phyloP scores from a whole-genome alignment of 768 basidiomycete species.

The Grammothele lineata region DNA sequence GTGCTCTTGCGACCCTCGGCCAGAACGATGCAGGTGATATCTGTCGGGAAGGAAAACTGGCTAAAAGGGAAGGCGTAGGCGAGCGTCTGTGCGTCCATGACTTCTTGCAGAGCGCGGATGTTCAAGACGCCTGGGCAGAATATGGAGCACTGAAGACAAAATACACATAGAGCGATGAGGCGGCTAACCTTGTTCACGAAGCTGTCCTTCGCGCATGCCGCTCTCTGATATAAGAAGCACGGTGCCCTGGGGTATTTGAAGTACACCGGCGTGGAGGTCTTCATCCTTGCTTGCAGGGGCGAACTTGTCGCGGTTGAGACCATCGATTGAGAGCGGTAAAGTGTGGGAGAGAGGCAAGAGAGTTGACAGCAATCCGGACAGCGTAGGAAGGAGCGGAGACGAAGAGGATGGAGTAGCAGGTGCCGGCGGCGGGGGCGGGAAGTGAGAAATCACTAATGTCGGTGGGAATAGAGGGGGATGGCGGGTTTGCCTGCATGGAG shows the following conservation, averaged over 20 bases:
- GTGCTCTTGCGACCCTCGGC: slow-evolving; percentile 64
- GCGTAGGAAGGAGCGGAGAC: slow-evolving; percentile 33
- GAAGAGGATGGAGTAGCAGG: slow-evolving; percentile 12
- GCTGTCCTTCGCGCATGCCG: slow-evolving; percentile 62
- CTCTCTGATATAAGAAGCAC: slow-evolving; percentile 61
- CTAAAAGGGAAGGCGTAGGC: slow-evolving; percentile 78
- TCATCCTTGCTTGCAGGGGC: slow-evolving; percentile 64
- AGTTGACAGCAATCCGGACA: slow-evolving; percentile 50
- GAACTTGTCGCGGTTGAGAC: slow-evolving; percentile 56
- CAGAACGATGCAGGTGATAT: slow-evolving; percentile 60
- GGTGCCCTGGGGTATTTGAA: slow-evolving; percentile 67
- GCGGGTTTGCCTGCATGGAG: slow-evolving; percentile 57
- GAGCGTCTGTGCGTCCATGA: slow-evolving; percentile 60
- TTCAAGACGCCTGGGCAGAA: slow-evolving; percentile 55
- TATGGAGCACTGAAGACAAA: no score
- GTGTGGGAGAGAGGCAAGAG: slow-evolving; percentile 54
- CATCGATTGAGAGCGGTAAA: slow-evolving; percentile 58
- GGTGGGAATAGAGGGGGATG: slow-evolving; percentile 63
- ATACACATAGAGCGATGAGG: no score
- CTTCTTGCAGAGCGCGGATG: slow-evolving; percentile 57
- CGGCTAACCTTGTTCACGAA: slow-evolving; percentile 45
- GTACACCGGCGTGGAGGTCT: slow-evolving; percentile 67
- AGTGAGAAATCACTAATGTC: slow-evolving; percentile 58
- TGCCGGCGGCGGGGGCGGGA: slow-evolving; percentile 41
- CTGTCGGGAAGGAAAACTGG: slow-evolving; percentile 67